Percentiles rank a stretch among this genome's conserved stretches.
Conservation (phyloP, 805 yeast species). For the Myxozyma geophila region DNA sequence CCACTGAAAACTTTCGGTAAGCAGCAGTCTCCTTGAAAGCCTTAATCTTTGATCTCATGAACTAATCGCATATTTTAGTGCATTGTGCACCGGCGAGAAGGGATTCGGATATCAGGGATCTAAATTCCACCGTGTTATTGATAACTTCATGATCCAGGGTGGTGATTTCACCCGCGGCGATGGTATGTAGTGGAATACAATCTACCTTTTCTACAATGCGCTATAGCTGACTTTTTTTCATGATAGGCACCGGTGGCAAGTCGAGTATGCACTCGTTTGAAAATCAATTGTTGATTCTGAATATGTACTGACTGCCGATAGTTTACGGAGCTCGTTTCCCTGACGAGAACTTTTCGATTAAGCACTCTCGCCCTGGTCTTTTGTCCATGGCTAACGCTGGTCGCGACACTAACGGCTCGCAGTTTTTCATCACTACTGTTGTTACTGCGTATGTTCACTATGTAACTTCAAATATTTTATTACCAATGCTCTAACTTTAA, state of each 20-base stretch:
- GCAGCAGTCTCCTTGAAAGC: background rate
- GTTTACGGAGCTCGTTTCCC: conserved; percentile 73
- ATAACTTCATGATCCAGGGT: conserved; percentile 79
- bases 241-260: conserved; percentile 68
- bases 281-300: background rate
- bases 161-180: conserved; percentile 72
- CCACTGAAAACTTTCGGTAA: conserved; percentile 80
- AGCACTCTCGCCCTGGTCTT: conserved; percentile 57
- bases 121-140: conserved; percentile 72
- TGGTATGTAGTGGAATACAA: conserved; percentile 13
- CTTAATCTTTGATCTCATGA: conserved; percentile 39
- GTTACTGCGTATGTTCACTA: conserved; percentile 55
- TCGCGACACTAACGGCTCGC: conserved; percentile 77
- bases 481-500: background rate
- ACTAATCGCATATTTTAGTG: conserved; percentile 55
- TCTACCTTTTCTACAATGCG: background rate
- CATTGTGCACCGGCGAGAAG: conserved; percentile 77
- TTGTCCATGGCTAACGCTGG: conserved; percentile 84
- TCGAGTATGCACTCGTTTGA: conserved; percentile 32
- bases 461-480: too few relatives aligned
- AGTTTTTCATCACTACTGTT: conserved; percentile 93
- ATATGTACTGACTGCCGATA: conserved; percentile 38
- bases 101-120: conserved; percentile 68
- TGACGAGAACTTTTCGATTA: conserved; percentile 74
- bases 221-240: background rate